Percentiles rank a stretch among this genome's conserved stretches.
Evolutionary conservation across 768 basidiomycete species (phyloP).

Genomic region (Leucocoprinus birnbaumii): DNA sequence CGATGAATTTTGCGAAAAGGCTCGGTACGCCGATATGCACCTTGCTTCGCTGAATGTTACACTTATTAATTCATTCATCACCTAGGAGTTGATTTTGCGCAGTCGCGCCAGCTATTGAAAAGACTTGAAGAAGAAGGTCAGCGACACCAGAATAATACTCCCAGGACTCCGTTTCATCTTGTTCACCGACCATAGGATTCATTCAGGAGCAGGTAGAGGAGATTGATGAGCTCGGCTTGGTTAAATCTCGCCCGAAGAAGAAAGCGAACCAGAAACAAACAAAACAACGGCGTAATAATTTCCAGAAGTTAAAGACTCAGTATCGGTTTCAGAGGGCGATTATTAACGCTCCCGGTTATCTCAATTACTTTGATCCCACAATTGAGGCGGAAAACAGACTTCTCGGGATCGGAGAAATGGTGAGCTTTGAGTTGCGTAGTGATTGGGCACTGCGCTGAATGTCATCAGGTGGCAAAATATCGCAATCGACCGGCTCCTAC

Average conservation of each 20-base stretch:
- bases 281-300: conserved; percentile 39
- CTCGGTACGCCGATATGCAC: conserved; percentile 43
- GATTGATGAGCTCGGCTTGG: conserved; percentile 47
- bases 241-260: conserved; percentile 34
- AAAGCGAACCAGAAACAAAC: conserved; percentile 36
- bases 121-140: conserved; percentile 71
- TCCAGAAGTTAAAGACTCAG: conserved; percentile 53
- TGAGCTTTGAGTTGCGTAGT: too few species aligned
- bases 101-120: conserved; percentile 63
- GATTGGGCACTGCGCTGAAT: background rate
- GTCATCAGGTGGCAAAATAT: conserved; percentile 8
- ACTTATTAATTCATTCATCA: background rate
- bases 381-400: conserved; percentile 55
- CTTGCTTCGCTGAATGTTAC: too few species aligned
- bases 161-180: background rate
- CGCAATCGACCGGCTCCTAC: conserved; percentile 9
- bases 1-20: conserved; percentile 52
- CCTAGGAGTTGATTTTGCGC: conserved; percentile 48
- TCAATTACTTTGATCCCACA: conserved; percentile 68
- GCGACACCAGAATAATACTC: background rate
- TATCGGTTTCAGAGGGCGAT: conserved; percentile 56
- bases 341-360: conserved; percentile 44
- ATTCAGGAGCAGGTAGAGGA: conserved; percentile 48
- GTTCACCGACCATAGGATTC: conserved; percentile 43
- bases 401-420: conserved; percentile 58